phyloP scores from a whole-genome alignment of 306 rosid genomes.

The Dicorynia guianensis region DNA sequence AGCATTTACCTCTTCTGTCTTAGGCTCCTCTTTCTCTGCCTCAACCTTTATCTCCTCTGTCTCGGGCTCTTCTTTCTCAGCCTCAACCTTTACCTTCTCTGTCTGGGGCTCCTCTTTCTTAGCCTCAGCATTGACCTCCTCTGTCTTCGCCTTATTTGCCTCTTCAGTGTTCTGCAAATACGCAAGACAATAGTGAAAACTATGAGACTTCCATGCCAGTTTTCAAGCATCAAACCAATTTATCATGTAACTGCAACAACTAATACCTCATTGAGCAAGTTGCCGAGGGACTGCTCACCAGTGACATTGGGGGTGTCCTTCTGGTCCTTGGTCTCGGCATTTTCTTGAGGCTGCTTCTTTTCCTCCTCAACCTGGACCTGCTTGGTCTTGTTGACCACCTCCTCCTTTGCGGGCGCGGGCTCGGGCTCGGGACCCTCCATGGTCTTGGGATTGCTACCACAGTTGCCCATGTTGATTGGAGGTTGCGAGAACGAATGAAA shows the following conservation, averaged over 20 bases:
- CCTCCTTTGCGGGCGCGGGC: background rate
- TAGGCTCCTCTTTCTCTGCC: conserved; percentile 2
- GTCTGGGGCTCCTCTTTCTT: background rate
- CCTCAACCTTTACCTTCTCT: conserved; percentile 17
- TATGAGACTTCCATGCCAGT: background rate
- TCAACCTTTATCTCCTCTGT: conserved; percentile 19
- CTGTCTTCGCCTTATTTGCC: background rate
- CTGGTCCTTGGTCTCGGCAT: background rate
- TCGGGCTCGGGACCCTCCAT: conserved; percentile 34
- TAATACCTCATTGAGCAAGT: background rate
- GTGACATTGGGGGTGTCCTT: background rate
- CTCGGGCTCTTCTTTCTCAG: background rate
- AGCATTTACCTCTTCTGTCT: conserved; percentile 1
- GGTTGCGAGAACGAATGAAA: conserved; percentile 26
- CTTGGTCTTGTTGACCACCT: background rate
- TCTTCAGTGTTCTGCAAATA: conserved; percentile 38
- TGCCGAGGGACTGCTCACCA: conserved; percentile 12
- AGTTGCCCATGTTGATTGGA: conserved; percentile 46
- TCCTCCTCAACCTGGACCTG: conserved; percentile 32
- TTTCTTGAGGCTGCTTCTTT: background rate
- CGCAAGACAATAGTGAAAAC: background rate
- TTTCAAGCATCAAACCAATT: background rate
- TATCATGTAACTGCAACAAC: background rate
- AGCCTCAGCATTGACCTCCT: conserved; percentile 5
- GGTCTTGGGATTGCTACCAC: conserved; percentile 56